phyloP scores from a whole-genome alignment of 148 eudicot genomes.

The Spergularia marina region DNA sequence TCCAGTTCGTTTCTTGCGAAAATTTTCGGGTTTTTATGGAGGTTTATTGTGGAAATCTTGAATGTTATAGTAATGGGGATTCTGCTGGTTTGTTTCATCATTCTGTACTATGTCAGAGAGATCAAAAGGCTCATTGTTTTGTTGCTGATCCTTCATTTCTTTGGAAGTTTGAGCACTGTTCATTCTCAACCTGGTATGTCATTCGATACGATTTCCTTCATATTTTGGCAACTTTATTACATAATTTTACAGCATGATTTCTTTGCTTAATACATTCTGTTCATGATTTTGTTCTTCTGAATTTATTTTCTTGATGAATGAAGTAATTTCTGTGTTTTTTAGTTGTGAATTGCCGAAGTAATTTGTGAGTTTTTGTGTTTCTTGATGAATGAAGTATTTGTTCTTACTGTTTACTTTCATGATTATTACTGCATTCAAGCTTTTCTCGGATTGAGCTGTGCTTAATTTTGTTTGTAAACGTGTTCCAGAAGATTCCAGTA shows the following conservation, averaged over 20 bases:
- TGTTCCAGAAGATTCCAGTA: too few relatives aligned
- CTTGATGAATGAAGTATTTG: background rate
- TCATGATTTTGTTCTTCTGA: background rate
- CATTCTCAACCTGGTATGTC: slow-evolving; percentile 8
- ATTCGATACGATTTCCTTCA: background rate
- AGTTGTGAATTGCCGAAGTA: too few relatives aligned
- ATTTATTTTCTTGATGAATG: background rate
- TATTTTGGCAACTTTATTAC: background rate
- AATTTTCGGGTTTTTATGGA: background rate
- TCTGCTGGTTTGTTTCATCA: background rate
- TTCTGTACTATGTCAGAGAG: background rate
- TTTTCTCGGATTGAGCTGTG: background rate
- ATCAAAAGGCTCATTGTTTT: background rate
- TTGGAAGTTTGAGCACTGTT: background rate
- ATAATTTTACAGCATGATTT: background rate
- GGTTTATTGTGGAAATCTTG: background rate
- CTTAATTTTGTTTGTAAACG: background rate
- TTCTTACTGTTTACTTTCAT: background rate
- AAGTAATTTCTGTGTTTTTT: background rate
- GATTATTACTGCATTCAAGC: background rate
- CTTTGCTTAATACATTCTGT: background rate
- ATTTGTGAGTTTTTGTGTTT: background rate
- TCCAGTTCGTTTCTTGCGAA: background rate
- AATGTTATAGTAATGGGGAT: background rate
- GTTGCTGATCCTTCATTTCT: background rate